Base-by-base conservation (phyloP, 1,139 yeast genomes). In the Yamadazyma membranifaciens region DNA sequence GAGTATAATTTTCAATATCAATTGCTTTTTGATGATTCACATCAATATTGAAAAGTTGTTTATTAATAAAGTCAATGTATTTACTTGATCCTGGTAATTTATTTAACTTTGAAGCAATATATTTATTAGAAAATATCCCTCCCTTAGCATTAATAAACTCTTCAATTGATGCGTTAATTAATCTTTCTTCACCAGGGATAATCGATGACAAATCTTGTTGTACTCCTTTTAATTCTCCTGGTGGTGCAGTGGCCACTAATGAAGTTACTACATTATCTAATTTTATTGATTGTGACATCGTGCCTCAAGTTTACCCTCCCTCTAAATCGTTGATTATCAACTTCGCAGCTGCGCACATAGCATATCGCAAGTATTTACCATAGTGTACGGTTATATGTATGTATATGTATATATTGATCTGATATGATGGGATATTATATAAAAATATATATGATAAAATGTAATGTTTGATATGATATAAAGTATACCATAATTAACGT, bases 1-100 rank as follows among this genome's bases (percentile, higher is more conserved):
- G 57, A 2, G 57, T 62, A 40, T 56, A 59, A 2, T 63, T 55
- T 53, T 80, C 86, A 30, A 81, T 55, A 49, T 81, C 85, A 34
- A 77, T 64, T 13, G 77, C 81, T 39, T 53, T 57, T 35, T 60
- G 62, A 9, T 54, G 48, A 10, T 65, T 54, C 47, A 83, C 78
- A 58, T 89, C 89, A 41, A 86, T 79, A 41, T 77, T 75, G 59
- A 87, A 86, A 40, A 69, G 64, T 45, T 73, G 60, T 33, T 76
- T 75, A 31, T 63, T 62, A 4, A 69, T 51, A 40, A 54, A 63
- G 50, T 72, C 77, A 42, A 67, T 54, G 47, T 61, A 71, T 46
- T 72, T 72, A 11, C 72, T 59, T 3, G 71, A 60, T 13, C 47
- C 44, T 9, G 49, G 40, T 37, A 60, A 63, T 43, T 67, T 68